A percentile compares a stretch with the other conserved stretches of the same genome.
phyloP scores from a whole-genome alignment of 2,329 filamentous ascomycete genomes.

The Alternaria novae-zelandiae region DNA sequence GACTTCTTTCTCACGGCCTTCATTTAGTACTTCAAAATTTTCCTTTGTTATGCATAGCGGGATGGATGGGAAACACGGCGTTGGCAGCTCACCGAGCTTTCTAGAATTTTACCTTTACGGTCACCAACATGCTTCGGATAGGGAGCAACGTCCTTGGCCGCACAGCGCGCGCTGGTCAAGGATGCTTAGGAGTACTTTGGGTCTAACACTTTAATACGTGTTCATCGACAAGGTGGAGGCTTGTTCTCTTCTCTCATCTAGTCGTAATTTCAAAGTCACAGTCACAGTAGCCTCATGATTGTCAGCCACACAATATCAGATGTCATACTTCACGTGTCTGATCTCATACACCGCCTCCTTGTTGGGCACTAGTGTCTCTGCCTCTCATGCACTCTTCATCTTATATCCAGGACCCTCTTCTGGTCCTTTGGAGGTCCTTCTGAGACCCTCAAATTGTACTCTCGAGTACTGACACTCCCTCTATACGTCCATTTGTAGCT shows the following conservation, averaged over 20 bases:
- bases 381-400: neutral
- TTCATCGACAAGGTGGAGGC: neutral
- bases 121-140: neutral
- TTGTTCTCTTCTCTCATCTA: slow-evolving; percentile 2
- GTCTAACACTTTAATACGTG: neutral
- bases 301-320: neutral
- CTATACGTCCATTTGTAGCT: neutral
- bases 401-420: neutral
- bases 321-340: neutral
- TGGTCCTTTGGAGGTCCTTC: neutral
- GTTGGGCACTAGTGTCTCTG: neutral
- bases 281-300: neutral
- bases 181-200: neutral
- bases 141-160: neutral
- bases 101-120: neutral
- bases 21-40: slow-evolving; percentile 16
- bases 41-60: slow-evolving; percentile 16
- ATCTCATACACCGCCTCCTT: neutral
- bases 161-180: neutral
- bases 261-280: neutral
- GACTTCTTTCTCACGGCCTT: slow-evolving; percentile 11
- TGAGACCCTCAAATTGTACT: too few species aligned
- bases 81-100: neutral
- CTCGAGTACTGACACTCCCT: neutral
- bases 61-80: slow-evolving; percentile 1